Evolutionary conservation across 768 basidiomycete genomes (phyloP).

Genomic region (Mycena vulgaris): DNA sequence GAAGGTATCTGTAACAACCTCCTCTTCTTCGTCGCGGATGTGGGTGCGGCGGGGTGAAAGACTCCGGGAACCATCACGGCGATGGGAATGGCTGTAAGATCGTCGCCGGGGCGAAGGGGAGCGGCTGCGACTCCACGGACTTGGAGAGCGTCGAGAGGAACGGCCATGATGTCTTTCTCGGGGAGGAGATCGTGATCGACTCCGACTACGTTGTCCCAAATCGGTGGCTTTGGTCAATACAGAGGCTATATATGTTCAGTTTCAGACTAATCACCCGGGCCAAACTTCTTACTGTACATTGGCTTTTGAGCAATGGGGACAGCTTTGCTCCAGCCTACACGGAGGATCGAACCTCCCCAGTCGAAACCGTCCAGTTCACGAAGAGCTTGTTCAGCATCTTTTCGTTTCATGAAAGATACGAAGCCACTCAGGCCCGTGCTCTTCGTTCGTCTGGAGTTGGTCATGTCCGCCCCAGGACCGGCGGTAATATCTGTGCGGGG

Average conservation of each 20-base stretch:
- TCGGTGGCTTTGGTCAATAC: constrained; percentile 33
- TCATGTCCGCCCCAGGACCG: constrained; percentile 85
- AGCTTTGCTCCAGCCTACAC: constrained; percentile 98
- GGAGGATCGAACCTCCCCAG: constrained; percentile 91
- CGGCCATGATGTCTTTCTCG: constrained; percentile 52
- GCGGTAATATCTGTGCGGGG: constrained; percentile 84
- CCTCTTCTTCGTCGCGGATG: constrained; percentile 67
- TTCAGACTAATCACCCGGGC: neutral
- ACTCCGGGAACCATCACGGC: constrained; percentile 66
- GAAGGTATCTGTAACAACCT: constrained; percentile 86
- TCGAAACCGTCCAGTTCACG: constrained; percentile 94
- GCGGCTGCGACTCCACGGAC: constrained; percentile 59
- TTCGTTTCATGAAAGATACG: constrained; percentile 95
- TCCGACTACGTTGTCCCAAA: constrained; percentile 53
- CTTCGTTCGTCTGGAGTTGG: constrained; percentile 77
- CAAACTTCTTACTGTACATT: constrained; percentile 75
- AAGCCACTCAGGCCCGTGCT: constrained; percentile 92
- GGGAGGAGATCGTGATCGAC: constrained; percentile 53
- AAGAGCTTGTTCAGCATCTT: constrained; percentile 91
- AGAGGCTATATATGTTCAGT: constrained; percentile 25
- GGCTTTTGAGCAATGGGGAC: constrained; percentile 87
- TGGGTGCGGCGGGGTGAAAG: constrained; percentile 61
- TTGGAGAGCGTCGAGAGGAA: constrained; percentile 64
- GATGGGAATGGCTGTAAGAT: constrained; percentile 64
- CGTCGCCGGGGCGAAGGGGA: constrained; percentile 60